Conservation (phyloP, 495 filamentous ascomycete species). For the Ascobolus immersus region DNA sequence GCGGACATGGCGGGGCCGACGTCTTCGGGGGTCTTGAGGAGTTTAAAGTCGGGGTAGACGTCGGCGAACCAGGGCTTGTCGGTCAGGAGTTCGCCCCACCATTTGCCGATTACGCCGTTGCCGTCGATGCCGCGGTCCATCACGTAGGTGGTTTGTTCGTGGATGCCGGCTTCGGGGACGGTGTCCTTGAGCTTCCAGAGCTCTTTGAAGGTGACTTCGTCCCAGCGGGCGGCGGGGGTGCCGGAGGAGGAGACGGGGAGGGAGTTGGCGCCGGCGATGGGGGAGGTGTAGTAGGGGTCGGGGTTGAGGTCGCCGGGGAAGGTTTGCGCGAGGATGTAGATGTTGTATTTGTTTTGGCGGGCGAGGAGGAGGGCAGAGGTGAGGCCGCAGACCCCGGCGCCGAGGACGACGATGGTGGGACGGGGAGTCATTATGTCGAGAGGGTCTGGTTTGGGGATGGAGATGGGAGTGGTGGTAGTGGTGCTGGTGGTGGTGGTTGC, state of each 20-base stretch:
- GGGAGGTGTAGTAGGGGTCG: slow-evolving; percentile 93
- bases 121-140: slow-evolving; percentile 44
- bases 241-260: slow-evolving; percentile 38
- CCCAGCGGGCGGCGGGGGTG: slow-evolving; percentile 24
- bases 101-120: slow-evolving; percentile 18
- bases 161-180: slow-evolving; percentile 67
- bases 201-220: slow-evolving; percentile 17
- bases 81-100: slow-evolving; percentile 37
- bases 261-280: slow-evolving; percentile 86
- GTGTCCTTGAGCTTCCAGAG: slow-evolving; percentile 31
- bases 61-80: slow-evolving; percentile 62
- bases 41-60: slow-evolving; percentile 36
- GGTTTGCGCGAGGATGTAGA: slow-evolving; percentile 77
- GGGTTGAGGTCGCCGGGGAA: slow-evolving; percentile 98
- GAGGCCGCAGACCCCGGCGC: slow-evolving; percentile 74
- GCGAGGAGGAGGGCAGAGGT: slow-evolving; percentile 76
- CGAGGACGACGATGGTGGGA: too few species aligned
- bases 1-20: slow-evolving; percentile 28
- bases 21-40: slow-evolving; percentile 1
- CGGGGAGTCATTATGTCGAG: too few species aligned
- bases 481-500: too few species aligned
- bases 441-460: too few species aligned
- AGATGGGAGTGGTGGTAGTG: too few species aligned
- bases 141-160: slow-evolving; percentile 43
- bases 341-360: slow-evolving; percentile 34